Base-by-base conservation (phyloP, 345 rosid species). In the Arabis alpina region DNA sequence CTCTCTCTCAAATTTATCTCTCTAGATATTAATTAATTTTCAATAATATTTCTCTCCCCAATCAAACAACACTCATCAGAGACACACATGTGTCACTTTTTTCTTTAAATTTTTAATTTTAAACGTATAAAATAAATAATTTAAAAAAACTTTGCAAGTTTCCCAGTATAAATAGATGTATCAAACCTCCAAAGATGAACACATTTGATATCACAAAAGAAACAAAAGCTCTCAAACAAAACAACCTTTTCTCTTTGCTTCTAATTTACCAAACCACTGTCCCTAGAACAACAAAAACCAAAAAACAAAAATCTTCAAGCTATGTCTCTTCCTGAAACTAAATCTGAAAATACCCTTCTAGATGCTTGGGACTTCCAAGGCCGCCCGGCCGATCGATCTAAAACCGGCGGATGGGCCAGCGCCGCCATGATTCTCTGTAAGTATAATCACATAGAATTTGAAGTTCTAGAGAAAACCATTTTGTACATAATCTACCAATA, bases 341-440 rank as follows among this genome's bases (percentile, higher is more conserved):
- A 80, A 32, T 74, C 70, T 52, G 74, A 19, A 19, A 19, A 83
- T 23, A 84, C 77, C 54, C 80, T 91, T 73, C 61, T 80, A 2
- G 99, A 94, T 79, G 97, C 95, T 51, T 91, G 97, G 96, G 96
- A 94, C 82, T 89, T 79, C 79, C 86, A 85, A 71, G 97, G 99
- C 79, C 86, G 86, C 16, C 87, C 91, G 0, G 90, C 95, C 49
- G 85, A 82, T 28, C 81, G 83, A 39, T 77, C 86, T 50, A 83
- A 58, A 28, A 80, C 96, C 54, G 97, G 98, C 12, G 96, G 99
- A 65, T 94, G 99, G 99, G 67, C 79, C 42, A 82, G 96, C 55
- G 87, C 99, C 41, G 95, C 96, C 77, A 91, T 86, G 97, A 91
- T 94, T 69, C 76, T 94, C 73, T 92, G 98, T 93, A 47, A 66